Percentiles rank a stretch among this genome's conserved stretches.
These are phyloP conservation scores for Debaryomycetaceae sp. DNA, from an alignment of 1,139 yeast genomes.

Conservation along the genomic window DNA sequence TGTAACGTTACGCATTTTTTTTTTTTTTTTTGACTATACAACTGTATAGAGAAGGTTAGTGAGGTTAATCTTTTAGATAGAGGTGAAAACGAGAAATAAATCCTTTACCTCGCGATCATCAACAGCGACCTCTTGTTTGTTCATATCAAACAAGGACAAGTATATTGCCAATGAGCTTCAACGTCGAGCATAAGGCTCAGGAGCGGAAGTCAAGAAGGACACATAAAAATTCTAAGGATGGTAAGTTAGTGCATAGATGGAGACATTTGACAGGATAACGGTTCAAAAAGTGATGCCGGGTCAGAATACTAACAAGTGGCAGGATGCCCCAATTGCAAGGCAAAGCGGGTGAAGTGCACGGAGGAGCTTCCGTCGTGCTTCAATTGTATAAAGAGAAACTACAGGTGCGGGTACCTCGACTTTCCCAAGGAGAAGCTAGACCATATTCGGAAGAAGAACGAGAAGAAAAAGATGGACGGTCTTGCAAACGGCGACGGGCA, in stretches of 20 bases:
- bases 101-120: neutral
- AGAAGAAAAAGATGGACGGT: constrained; percentile 11
- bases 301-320: constrained; percentile 5
- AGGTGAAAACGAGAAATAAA: neutral
- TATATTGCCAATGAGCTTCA: neutral
- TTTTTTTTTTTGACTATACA: neutral
- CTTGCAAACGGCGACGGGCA: neutral
- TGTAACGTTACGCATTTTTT: neutral
- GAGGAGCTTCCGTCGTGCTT: constrained; percentile 43
- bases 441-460: constrained; percentile 31
- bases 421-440: constrained; percentile 37
- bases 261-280: neutral
- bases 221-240: constrained; percentile 46
- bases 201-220: constrained; percentile 38
- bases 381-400: constrained; percentile 37
- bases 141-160: neutral
- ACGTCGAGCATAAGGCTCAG: neutral
- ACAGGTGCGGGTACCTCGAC: constrained; percentile 43
- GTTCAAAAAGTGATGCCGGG: neutral
- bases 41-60: neutral
- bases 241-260: constrained; percentile 13
- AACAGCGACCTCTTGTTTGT: neutral
- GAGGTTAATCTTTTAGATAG: neutral
- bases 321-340: constrained; percentile 45
- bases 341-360: constrained; percentile 41